These are phyloP conservation scores for Aspergillus quadrilineatus DNA, from an alignment of 2,329 filamentous ascomycete genomes.

Conservation along the genomic window DNA sequence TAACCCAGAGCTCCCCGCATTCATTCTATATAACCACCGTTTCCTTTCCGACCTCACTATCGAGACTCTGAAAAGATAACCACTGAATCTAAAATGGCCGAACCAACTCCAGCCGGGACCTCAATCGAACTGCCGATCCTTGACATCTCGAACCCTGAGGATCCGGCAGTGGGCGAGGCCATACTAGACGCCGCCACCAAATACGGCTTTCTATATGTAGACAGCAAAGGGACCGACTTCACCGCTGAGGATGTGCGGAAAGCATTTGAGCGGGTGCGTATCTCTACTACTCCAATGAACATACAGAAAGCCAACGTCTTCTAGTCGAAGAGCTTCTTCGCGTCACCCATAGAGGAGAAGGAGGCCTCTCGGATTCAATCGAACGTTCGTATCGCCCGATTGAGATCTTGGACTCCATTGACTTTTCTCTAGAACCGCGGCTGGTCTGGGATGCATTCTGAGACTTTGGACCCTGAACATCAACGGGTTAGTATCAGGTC, in stretches of 20 bases:
- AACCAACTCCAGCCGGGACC: conserved; percentile 18
- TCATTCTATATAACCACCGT: too few species aligned
- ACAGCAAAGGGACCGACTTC: conserved; percentile 70
- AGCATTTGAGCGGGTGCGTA: conserved; percentile 70
- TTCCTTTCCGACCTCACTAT: too few species aligned
- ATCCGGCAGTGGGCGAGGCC: conserved; percentile 61
- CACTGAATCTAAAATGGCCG: conserved; percentile 20
- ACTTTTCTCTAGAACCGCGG: conserved; percentile 66
- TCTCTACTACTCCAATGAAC: neutral
- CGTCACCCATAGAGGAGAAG: conserved; percentile 69
- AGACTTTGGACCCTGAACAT: conserved; percentile 80
- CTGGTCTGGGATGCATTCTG: conserved; percentile 83
- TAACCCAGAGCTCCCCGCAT: neutral
- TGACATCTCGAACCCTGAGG: conserved; percentile 66
- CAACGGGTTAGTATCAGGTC: conserved; percentile 61
- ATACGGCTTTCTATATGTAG: conserved; percentile 88
- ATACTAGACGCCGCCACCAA: conserved; percentile 77
- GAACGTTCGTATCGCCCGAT: conserved; percentile 31
- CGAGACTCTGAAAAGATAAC: too few species aligned
- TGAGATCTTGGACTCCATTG: neutral
- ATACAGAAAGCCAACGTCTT: neutral
- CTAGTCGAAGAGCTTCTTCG: conserved; percentile 72
- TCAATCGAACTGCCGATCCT: conserved; percentile 70
- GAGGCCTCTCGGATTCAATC: conserved; percentile 70
- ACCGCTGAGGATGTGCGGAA: conserved; percentile 63